Conservation (phyloP, 2,329 filamentous ascomycete genomes). For the Talaromyces sp. region DNA sequence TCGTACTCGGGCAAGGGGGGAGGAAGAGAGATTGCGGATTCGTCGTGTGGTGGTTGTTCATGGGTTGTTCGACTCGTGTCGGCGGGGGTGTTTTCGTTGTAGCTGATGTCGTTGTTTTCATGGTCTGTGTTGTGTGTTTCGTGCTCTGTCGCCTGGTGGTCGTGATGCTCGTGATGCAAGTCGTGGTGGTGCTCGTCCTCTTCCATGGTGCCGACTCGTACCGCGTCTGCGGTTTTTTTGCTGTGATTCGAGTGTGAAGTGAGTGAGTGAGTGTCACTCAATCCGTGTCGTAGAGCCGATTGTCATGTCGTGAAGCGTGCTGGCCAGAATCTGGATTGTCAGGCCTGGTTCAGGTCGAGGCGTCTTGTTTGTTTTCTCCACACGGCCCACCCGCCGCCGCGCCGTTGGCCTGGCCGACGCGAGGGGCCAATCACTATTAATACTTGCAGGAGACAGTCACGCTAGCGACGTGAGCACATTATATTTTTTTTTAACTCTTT, state of each 20-base stretch:
- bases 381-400: slow-evolving; percentile 8
- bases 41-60: not conserved
- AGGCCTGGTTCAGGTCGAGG: not conserved
- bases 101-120: not conserved
- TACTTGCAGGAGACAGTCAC: not conserved
- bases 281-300: not conserved
- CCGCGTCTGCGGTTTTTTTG: not conserved
- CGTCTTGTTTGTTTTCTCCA: slow-evolving; percentile 12
- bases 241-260: not conserved
- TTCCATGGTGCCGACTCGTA: not conserved
- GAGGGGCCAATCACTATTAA: not conserved
- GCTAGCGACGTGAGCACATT: too few relatives aligned
- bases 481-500: too few relatives aligned
- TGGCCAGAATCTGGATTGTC: not conserved
- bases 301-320: not conserved
- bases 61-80: not conserved
- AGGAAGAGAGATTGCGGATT: not conserved
- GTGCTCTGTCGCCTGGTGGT: not conserved
- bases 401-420: slow-evolving; percentile 7
- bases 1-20: not conserved
- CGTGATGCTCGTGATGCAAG: not conserved
- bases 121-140: not conserved
- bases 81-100: not conserved
- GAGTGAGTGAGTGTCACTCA: not conserved
- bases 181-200: not conserved